Base-by-base conservation (phyloP, 75 land plant genomes). In the Cryptomeria japonica region DNA sequence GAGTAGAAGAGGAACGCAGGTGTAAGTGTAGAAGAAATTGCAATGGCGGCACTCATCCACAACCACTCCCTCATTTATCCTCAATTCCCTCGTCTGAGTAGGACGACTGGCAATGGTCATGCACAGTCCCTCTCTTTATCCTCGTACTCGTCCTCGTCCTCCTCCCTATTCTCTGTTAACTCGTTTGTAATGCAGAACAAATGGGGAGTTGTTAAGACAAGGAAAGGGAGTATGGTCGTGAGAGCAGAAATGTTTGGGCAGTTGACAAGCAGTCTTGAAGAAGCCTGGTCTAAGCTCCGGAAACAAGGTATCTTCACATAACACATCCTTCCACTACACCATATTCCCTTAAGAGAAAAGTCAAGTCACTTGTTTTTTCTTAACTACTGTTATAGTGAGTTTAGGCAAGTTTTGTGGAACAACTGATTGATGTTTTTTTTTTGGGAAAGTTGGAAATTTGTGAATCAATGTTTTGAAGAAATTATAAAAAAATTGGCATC, bases 171-270 rank as follows among this genome's bases (percentile, higher is more conserved):
- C 11, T 31, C 34, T 34, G 34, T 34, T 75, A 75, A 75, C 13
- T 13, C 37, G 12, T 3, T 34, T 34, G 77, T 11, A 31, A 31
- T 34, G 77, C 16, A 11, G 77, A 75, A 34, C 77, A 75, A 75
- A 38, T 12, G 13, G 34, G 37, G 13, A 12, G 37, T 75, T 11
- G 37, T 34, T 31, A 32, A 75, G 77, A 75, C 36, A 75, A 75
- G 77, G 37, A 75, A 34, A 34, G 38, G n/a, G 70, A 25, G 70
- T 75, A 11, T 31, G 37, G 37, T 87, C 13, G 90, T 93, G 13
- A 88, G 90, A 79, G 93, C 99, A 28, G 99, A 96, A 80, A 96
- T 97, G 94, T 98, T 97, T 87, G 99, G 98, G 73, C 97, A 96
- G 91, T 89, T 98, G 55, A 94, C 97, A 1, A 93, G 88, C 76